Percentiles rank a stretch among this genome's conserved stretches.
Conservation (phyloP, 2,329 filamentous ascomycete genomes). For the Aspergillus sp. region DNA sequence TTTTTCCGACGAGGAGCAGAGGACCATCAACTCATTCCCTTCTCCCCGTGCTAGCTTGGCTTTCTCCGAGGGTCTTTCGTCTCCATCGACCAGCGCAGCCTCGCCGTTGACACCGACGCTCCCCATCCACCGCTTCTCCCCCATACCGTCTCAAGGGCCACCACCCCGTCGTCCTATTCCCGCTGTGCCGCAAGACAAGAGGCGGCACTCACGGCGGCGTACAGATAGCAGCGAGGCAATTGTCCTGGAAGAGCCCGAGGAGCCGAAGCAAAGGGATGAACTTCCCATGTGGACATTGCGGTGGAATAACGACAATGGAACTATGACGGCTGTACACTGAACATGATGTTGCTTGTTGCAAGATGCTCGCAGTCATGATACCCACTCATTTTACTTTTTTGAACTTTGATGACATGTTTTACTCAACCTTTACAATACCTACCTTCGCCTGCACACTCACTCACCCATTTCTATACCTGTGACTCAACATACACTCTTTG, state of each 20-base stretch:
- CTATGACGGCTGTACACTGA: slow-evolving; percentile 41
- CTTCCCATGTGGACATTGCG: slow-evolving; percentile 46
- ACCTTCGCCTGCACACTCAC: slow-evolving; percentile 8
- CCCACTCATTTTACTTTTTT: not conserved
- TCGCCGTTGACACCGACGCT: slow-evolving; percentile 45
- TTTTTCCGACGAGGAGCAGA: slow-evolving; percentile 39
- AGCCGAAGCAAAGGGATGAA: slow-evolving; percentile 58
- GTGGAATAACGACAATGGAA: slow-evolving; percentile 45
- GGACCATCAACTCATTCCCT: slow-evolving; percentile 30
- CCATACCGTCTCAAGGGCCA: slow-evolving; percentile 36
- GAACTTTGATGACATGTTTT: not conserved
- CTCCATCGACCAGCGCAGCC: slow-evolving; percentile 36
- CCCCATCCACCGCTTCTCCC: slow-evolving; percentile 42
- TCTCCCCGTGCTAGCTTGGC: slow-evolving; percentile 38
- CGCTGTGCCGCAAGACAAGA: slow-evolving; percentile 34
- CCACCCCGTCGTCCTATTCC: slow-evolving; percentile 35
- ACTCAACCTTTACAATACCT: not conserved
- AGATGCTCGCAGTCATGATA: slow-evolving; percentile 6
- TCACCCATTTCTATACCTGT: slow-evolving; percentile 6
- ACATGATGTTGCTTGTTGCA: slow-evolving; percentile 1
- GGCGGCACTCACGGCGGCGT: slow-evolving; percentile 42
- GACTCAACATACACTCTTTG: slow-evolving; percentile 7
- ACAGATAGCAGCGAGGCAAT: slow-evolving; percentile 51
- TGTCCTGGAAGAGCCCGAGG: slow-evolving; percentile 46
- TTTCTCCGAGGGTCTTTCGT: slow-evolving; percentile 43